Evolutionary conservation across 1,284 basidiomycete genomes (phyloP), one percentile per base, ranked within the genome.

Genomic region (Microbotryum lychnidis-dioicae): DNA sequence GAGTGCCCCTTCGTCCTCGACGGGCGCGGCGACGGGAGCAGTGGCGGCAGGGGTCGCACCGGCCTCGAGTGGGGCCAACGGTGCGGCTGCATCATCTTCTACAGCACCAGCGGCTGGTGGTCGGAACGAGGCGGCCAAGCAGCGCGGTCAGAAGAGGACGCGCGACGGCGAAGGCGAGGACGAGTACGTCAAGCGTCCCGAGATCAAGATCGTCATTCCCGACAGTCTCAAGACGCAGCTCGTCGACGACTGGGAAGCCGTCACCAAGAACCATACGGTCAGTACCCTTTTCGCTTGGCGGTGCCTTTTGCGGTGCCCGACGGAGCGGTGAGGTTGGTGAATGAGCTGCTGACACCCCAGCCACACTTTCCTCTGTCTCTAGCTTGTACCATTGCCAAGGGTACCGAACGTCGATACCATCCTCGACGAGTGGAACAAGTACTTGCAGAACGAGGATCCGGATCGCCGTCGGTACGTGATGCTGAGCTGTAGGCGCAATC

Each of bases 211-310:
- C 53, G 82, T 80, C 58, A 85, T 97, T 16, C 96, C 94, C 0
- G 93, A 97, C 70, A 75, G 82, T 18, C 81, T 98, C 66, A 97
- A 97, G 75, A 80, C 87, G 37, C 81, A 89, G 62, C 80, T 99
- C 18, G 93, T 98, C 1, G 93, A 98, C 71, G 96, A 98, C 72
- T 98, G 94, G 94, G 94, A 98, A 77, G 85, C 87, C 20, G 85
- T 98, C 49, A 98, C 94, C 57, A 97, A 97, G 79, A 90, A 93
- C 73, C 86, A 85, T 72, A 87, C 89, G 82, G 91, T 87, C 54
- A 50, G 78, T 55, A 0, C 6, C 60, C 12, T 21, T 4, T 42
- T 27, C 9, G 12, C 42, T 16, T 10, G 3, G 3, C 25, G 27
- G 12, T 7, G 16, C 54, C 21, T 29, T 54, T 0, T 31, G 31